Percentiles rank a stretch among this genome's conserved stretches.
Evolutionary conservation across 1,284 basidiomycete species (phyloP).

Genomic region (Megacollybia platyphylla): DNA sequence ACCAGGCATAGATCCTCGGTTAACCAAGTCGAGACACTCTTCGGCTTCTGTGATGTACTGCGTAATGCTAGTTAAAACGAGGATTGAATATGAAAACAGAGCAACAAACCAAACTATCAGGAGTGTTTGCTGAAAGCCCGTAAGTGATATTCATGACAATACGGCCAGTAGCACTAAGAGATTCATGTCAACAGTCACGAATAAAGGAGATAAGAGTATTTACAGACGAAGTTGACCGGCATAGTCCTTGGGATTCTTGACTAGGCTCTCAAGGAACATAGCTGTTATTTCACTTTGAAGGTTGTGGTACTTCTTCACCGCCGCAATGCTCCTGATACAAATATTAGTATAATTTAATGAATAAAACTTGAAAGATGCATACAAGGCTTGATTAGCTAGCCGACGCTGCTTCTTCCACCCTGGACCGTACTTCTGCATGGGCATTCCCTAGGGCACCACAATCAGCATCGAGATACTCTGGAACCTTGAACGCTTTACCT

Average conservation of each 20-base stretch:
- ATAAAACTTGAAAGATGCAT: background rate
- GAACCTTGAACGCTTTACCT: background rate
- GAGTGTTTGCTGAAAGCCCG: background rate
- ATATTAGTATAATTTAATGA: no score
- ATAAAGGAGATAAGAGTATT: background rate
- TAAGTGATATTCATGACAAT: conserved; percentile 2
- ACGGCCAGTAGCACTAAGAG: background rate
- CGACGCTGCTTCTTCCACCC: conserved; percentile 1
- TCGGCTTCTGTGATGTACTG: conserved; percentile 3
- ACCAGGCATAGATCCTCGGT: conserved; percentile 1
- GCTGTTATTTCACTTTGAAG: background rate
- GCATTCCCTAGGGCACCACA: background rate
- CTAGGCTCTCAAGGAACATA: background rate
- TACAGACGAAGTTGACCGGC: background rate
- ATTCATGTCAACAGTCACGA: background rate
- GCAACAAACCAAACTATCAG: background rate
- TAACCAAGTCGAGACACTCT: background rate
- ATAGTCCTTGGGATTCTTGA: conserved; percentile 1
- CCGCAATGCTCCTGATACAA: background rate
- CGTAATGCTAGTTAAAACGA: background rate
- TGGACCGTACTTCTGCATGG: background rate
- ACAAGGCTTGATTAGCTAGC: conserved; percentile 1
- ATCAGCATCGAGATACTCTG: background rate
- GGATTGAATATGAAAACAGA: background rate
- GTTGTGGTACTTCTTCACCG: conserved; percentile 1